A percentile compares a stretch with the other conserved stretches of the same genome.
These are phyloP conservation scores for Lactifluus piperatus DNA, from an alignment of 768 basidiomycete species.

Conservation along the genomic window DNA sequence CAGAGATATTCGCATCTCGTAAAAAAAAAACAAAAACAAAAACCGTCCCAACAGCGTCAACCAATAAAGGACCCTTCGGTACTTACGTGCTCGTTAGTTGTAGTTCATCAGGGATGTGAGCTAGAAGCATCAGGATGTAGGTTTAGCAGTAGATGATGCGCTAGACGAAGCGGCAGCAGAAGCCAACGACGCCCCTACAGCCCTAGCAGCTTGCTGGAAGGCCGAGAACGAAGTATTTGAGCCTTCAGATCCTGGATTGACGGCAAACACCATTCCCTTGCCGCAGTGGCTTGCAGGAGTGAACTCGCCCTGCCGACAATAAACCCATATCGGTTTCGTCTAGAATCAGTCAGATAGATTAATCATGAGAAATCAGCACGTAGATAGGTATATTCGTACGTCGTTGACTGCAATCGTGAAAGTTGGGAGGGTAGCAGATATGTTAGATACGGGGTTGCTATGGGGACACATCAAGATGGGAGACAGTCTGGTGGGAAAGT, in stretches of 20 bases:
- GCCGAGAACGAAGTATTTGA: neutral
- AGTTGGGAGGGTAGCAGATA: slow-evolving; percentile 7
- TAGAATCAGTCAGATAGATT: neutral
- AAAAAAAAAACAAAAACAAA: neutral
- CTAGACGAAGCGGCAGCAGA: slow-evolving; percentile 20
- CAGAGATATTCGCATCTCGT: slow-evolving; percentile 31
- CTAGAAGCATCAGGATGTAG: neutral
- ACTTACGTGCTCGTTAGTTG: neutral
- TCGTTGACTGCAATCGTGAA: slow-evolving; percentile 24
- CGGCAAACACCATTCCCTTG: slow-evolving; percentile 26
- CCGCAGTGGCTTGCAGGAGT: slow-evolving; percentile 17
- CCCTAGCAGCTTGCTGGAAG: slow-evolving; percentile 6
- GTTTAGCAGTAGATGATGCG: slow-evolving; percentile 26
- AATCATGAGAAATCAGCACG: neutral
- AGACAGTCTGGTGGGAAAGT: neutral
- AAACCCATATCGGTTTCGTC: slow-evolving; percentile 23
- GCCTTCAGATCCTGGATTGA: slow-evolving; percentile 21
- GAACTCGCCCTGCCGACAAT: slow-evolving; percentile 21
- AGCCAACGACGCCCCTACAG: neutral
- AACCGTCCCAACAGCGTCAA: slow-evolving; percentile 4
- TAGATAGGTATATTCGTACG: slow-evolving; percentile 12
- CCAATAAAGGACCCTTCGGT: slow-evolving; percentile 24
- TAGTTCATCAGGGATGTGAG: neutral
- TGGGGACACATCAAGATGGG: neutral
- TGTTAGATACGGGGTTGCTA: slow-evolving; percentile 23